Evolutionary conservation across 495 filamentous ascomycete genomes (phyloP), one percentile per base, ranked within the genome.

Genomic region (Penicillium mononematosum): DNA sequence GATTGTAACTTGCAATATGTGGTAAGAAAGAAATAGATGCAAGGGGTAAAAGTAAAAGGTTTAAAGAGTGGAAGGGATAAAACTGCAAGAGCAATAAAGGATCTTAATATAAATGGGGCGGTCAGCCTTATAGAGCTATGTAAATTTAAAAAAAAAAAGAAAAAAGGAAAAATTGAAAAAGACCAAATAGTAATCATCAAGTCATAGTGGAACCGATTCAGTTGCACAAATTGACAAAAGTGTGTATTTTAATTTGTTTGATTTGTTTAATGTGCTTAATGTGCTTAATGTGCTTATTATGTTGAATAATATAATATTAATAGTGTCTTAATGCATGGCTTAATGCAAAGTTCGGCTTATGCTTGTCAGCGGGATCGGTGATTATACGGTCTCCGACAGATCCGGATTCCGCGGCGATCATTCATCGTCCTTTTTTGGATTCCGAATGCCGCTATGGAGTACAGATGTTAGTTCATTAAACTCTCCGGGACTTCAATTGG

Each of bases 331-430:
- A 43, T 53, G 45, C 55, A 50, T 25, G 24, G 24, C 4, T 4
- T 4, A 24, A 24, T 24, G 24, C 50, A 49, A 34, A 34, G 4
- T 12, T 12, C 11, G 47, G 20, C 34, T 46, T 34, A 50, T 59
- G 38, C 56, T 10, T 31, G 29, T 27, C 39, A 22, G 45, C 55
- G 49, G 60, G 53, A 46, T 59, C 59, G 60, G 59, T 36, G 43
- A 50, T 39, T 39, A 5, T 46, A 47, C 56, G 60, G 50, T 8
- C 56, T 65, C 63, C 63, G 63, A 57, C 46, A 47, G 43, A 57
- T 65, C 63, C 63, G 63, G 42, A 16, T 47, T 36, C 43, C 43
- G 50, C 17, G 50, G n/a, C 36, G 52, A 59, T 59, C 51, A 29
- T 29, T 8, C 27, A 29, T 29, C 1, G 27, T 29, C 27, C 7